Percentiles rank a stretch among this genome's conserved stretches.
Conservation (phyloP, 257 asterid species). For the Solanum rostratum region DNA sequence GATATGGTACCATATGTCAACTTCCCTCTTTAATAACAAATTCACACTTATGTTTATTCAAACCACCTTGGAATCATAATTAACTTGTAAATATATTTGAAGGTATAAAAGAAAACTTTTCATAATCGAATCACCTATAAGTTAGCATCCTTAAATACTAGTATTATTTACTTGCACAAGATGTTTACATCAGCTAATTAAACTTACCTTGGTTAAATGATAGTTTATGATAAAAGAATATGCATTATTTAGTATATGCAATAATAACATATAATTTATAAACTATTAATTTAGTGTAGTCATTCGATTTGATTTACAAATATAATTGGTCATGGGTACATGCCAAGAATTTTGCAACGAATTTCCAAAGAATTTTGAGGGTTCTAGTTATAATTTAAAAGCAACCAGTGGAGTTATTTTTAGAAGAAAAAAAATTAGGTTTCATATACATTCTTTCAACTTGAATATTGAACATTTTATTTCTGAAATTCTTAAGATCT, state of each 20-base stretch:
- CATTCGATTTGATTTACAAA: neutral
- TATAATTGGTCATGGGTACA: neutral
- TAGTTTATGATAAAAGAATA: neutral
- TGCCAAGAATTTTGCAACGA: neutral
- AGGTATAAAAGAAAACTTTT: too few species aligned
- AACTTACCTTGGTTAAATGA: neutral
- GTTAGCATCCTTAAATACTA: neutral
- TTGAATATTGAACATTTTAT: neutral
- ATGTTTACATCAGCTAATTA: neutral
- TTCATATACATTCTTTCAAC: neutral
- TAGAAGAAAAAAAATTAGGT: too few species aligned
- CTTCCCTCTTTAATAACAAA: neutral
- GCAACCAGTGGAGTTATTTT: neutral
- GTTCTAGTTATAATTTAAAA: neutral
- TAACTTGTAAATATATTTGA: neutral
- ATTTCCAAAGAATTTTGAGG: neutral
- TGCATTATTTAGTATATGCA: neutral
- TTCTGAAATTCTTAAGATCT: neutral
- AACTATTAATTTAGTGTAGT: neutral
- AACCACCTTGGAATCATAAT: neutral
- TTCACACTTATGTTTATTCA: neutral
- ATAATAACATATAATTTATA: neutral
- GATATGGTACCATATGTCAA: neutral
- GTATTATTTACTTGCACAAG: neutral
- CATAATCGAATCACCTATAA: too few species aligned